Conservation (phyloP, 768 basidiomycete genomes). For the Lactarius trivialis region DNA sequence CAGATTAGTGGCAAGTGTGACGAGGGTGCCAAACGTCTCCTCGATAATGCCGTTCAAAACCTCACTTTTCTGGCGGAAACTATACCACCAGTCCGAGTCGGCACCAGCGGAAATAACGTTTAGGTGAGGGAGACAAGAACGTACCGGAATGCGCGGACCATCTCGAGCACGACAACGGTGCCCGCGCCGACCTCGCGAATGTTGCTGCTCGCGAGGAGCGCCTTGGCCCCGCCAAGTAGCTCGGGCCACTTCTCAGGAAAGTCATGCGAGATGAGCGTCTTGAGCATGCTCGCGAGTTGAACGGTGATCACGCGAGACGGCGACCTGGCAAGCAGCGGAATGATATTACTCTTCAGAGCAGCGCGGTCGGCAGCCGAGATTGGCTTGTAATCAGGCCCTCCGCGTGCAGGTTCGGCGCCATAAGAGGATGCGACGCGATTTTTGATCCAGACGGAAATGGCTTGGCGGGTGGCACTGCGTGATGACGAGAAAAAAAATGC, state of each 20-base stretch:
- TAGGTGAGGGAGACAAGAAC: slow-evolving; percentile 21
- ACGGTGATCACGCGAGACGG: slow-evolving; percentile 62
- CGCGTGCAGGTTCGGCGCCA: slow-evolving; percentile 37
- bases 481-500: slow-evolving; percentile 3
- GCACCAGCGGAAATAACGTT: not conserved
- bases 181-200: slow-evolving; percentile 76
- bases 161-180: slow-evolving; percentile 69
- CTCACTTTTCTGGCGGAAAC: slow-evolving; percentile 63
- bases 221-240: slow-evolving; percentile 61
- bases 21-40: slow-evolving; percentile 68
- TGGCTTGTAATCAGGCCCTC: slow-evolving; percentile 53
- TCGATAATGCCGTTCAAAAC: slow-evolving; percentile 51
- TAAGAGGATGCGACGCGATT: slow-evolving; percentile 76
- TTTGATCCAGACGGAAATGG: slow-evolving; percentile 84
- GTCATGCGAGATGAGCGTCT: slow-evolving; percentile 67
- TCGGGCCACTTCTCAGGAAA: slow-evolving; percentile 73
- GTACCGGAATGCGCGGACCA: slow-evolving; percentile 69
- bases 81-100: slow-evolving; percentile 26
- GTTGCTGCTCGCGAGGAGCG: slow-evolving; percentile 53
- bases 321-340: slow-evolving; percentile 63
- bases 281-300: slow-evolving; percentile 69
- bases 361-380: slow-evolving; percentile 66
- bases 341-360: slow-evolving; percentile 59
- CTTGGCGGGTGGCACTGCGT: slow-evolving; percentile 70
- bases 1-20: slow-evolving; percentile 65